Conservation (phyloP, 345 rosid genomes). For the Citrus unshiu region DNA sequence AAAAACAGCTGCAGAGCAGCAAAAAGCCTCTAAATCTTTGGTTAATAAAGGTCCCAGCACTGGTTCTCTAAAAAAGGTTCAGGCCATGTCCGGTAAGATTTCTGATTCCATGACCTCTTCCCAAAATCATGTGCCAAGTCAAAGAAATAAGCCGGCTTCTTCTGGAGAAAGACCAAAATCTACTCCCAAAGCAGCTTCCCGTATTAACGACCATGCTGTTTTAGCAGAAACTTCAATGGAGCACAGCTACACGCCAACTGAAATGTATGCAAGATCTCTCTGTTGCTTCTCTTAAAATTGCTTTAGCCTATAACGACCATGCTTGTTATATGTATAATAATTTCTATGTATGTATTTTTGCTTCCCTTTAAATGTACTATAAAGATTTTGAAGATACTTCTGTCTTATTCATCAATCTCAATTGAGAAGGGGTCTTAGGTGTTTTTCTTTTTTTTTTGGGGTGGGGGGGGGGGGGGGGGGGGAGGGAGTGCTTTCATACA, state of each 20-base stretch:
- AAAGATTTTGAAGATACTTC: neutral
- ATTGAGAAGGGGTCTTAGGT: neutral
- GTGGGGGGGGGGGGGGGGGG: neutral
- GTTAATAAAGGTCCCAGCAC: slow-evolving; percentile 35
- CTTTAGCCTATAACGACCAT: no score
- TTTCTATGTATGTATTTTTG: neutral
- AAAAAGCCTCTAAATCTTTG: slow-evolving; percentile 35
- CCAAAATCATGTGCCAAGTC: slow-evolving; percentile 39
- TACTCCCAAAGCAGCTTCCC: slow-evolving; percentile 42
- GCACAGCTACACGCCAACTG: slow-evolving; percentile 31
- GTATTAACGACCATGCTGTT: slow-evolving; percentile 33
- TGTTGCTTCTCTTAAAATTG: neutral
- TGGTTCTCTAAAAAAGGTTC: slow-evolving; percentile 42
- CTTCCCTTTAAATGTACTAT: neutral
- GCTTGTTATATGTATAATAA: slow-evolving; percentile 5
- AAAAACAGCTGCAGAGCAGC: slow-evolving; percentile 39
- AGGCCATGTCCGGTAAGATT: slow-evolving; percentile 37
- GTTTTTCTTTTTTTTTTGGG: neutral
- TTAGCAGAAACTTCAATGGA: slow-evolving; percentile 36
- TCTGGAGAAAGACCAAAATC: slow-evolving; percentile 49
- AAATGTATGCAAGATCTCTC: slow-evolving; percentile 33
- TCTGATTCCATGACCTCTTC: slow-evolving; percentile 38
- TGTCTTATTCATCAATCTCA: neutral
- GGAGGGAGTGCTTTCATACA: neutral
- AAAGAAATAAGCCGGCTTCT: slow-evolving; percentile 40